Evolutionary conservation across 2,329 filamentous ascomycete genomes (phyloP).

Genomic region (Fusarium gaditjirri): DNA sequence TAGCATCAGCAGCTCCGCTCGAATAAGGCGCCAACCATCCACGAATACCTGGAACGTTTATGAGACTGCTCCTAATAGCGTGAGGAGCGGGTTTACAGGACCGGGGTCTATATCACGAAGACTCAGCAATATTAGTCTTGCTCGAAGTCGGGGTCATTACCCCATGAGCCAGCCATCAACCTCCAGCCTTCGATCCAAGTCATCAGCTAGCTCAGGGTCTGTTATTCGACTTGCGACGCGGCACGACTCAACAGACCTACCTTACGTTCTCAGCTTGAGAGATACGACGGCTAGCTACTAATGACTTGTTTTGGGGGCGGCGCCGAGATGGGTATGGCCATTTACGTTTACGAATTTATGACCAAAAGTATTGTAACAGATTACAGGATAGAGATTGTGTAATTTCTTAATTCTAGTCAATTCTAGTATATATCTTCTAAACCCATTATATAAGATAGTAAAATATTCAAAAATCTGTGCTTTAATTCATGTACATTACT

Average conservation of each 20-base stretch:
- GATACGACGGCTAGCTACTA: slow-evolving; percentile 47
- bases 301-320: slow-evolving; percentile 3
- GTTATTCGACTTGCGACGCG: slow-evolving; percentile 61
- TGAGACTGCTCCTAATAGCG: slow-evolving; percentile 65
- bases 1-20: slow-evolving; percentile 49
- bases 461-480: not conserved
- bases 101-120: slow-evolving; percentile 48
- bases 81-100: slow-evolving; percentile 55
- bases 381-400: slow-evolving; percentile 18
- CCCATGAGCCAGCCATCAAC: slow-evolving; percentile 52
- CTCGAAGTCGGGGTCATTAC: slow-evolving; percentile 56
- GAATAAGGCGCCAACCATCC: slow-evolving; percentile 54
- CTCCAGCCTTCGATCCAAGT: slow-evolving; percentile 53
- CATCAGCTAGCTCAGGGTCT: slow-evolving; percentile 53
- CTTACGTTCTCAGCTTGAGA: slow-evolving; percentile 52
- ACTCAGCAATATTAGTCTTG: slow-evolving; percentile 54
- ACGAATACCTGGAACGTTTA: slow-evolving; percentile 58
- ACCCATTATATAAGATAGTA: not conserved
- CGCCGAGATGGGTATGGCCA: slow-evolving; percentile 3
- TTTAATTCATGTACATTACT: not conserved
- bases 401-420: slow-evolving; percentile 40
- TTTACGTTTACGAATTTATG: slow-evolving; percentile 42
- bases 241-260: slow-evolving; percentile 47
- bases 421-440: slow-evolving; percentile 13
- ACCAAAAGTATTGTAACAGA: slow-evolving; percentile 23